Conservation (phyloP, 345 rosid species). For the Salix brachista region DNA sequence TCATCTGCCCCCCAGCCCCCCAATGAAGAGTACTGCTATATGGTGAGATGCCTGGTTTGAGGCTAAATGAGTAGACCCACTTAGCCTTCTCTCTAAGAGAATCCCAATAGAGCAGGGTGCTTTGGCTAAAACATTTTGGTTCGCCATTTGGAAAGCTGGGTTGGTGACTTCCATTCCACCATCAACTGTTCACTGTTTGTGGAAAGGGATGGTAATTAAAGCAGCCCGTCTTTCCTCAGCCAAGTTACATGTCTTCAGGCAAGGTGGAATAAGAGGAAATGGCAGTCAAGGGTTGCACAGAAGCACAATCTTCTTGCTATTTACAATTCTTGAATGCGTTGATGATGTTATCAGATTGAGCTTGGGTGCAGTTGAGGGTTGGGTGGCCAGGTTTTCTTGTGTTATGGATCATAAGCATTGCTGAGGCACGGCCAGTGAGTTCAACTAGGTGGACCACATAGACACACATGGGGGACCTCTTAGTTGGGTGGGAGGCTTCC, state of each 20-base stretch:
- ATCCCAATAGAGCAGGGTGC: constrained; percentile 90
- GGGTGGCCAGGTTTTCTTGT: constrained; percentile 65
- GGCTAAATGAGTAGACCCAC: constrained; percentile 46
- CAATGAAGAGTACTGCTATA: constrained; percentile 71
- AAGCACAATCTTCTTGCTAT: constrained; percentile 50
- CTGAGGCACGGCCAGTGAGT: constrained; percentile 93
- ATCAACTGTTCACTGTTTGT: constrained; percentile 87
- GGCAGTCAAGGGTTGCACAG: constrained; percentile 82
- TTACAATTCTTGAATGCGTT: constrained; percentile 80
- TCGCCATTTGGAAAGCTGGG: constrained; percentile 69
- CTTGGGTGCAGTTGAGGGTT: constrained; percentile 79
- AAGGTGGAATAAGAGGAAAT: constrained; percentile 91
- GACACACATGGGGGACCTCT: constrained; percentile 67
- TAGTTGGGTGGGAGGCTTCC: constrained; percentile 78
- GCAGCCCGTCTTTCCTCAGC: constrained; percentile 87
- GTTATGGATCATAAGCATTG: constrained; percentile 87
- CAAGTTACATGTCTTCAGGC: constrained; percentile 86
- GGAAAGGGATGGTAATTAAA: constrained; percentile 78
- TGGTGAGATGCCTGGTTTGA: constrained; percentile 56
- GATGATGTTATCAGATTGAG: constrained; percentile 91
- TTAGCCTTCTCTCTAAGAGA: constrained; percentile 81
- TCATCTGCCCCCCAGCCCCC: constrained; percentile 93
- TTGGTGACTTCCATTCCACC: constrained; percentile 96
- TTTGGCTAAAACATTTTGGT: constrained; percentile 67
- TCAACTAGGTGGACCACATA: constrained; percentile 89